phyloP scores from a whole-genome alignment of 2,329 filamentous ascomycete genomes.

The Penicillium janthinellum region DNA sequence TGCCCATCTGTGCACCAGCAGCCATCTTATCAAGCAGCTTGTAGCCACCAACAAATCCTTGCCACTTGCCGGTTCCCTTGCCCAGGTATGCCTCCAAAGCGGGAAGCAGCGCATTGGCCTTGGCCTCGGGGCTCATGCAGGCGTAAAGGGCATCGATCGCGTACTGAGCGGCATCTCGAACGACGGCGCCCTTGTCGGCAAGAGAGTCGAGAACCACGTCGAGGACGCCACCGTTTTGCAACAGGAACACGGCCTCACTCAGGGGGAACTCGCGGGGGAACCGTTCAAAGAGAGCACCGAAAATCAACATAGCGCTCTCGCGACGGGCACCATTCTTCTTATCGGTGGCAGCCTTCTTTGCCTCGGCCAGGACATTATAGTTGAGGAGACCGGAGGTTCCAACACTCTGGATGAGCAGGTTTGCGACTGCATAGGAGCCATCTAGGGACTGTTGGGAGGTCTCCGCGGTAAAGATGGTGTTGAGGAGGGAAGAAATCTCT shows the following conservation, averaged over 20 bases:
- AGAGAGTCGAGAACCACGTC: slow-evolving; percentile 77
- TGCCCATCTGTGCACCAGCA: slow-evolving; percentile 84
- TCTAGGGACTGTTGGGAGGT: slow-evolving; percentile 71
- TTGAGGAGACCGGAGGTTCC: slow-evolving; percentile 63
- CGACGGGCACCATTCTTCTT: slow-evolving; percentile 88
- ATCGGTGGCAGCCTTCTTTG: slow-evolving; percentile 79
- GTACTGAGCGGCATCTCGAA: slow-evolving; percentile 90
- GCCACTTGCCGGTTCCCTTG: slow-evolving; percentile 92
- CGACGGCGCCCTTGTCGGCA: slow-evolving; percentile 84
- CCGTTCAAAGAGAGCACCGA: slow-evolving; percentile 90
- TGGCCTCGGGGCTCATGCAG: slow-evolving; percentile 76
- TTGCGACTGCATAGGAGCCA: slow-evolving; percentile 65
- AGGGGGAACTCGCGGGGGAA: slow-evolving; percentile 76
- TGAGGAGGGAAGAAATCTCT: slow-evolving; percentile 66
- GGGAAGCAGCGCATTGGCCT: slow-evolving; percentile 81
- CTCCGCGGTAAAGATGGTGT: slow-evolving; percentile 68
- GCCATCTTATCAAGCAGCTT: slow-evolving; percentile 89
- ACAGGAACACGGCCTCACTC: slow-evolving; percentile 77
- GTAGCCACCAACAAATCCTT: slow-evolving; percentile 86
- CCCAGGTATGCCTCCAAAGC: slow-evolving; percentile 72
- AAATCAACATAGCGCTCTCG: slow-evolving; percentile 91
- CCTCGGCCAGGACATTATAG: slow-evolving; percentile 64
- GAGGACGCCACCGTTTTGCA: slow-evolving; percentile 77
- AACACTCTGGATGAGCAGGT: slow-evolving; percentile 65
- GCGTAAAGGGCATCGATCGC: slow-evolving; percentile 86